These are phyloP conservation scores for Anthoceros angustus DNA, from an alignment of 225 moss, liverwort and hornwort species.

Conservation along the genomic window DNA sequence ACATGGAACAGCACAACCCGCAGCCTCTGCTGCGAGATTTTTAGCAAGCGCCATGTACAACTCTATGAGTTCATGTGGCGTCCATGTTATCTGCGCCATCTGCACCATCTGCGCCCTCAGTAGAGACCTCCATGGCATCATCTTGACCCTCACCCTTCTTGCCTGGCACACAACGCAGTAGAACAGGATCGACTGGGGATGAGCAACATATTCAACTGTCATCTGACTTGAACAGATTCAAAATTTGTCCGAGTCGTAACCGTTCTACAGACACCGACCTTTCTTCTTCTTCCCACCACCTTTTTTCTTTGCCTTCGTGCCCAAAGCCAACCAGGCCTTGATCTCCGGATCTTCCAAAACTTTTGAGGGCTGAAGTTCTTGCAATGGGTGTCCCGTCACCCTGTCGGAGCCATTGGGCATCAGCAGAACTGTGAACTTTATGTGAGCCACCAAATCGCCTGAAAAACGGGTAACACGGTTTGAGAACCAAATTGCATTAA, in stretches of 20 bases:
- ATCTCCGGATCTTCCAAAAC: conserved; percentile 75
- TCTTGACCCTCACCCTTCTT: conserved; percentile 60
- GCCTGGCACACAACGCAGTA: conserved; percentile 17
- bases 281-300: conserved; percentile 99
- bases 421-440: conserved; percentile 91
- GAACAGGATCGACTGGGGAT: background rate
- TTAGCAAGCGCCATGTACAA: conserved; percentile 7
- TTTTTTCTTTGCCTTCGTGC: conserved; percentile 98
- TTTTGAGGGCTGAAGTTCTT: conserved; percentile 66
- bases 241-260: background rate
- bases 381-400: conserved; percentile 69
- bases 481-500: background rate
- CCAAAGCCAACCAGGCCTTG: conserved; percentile 84
- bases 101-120: conserved; percentile 15
- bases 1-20: conserved; percentile 24
- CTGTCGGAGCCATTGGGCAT: conserved; percentile 99
- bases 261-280: conserved; percentile 21
- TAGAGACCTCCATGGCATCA: conserved; percentile 31
- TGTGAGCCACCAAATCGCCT: conserved; percentile 93
- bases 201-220: background rate
- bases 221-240: background rate
- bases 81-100: conserved; percentile 60
- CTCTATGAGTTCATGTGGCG: conserved; percentile 3
- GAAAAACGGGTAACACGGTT: background rate
- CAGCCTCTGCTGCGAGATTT: conserved; percentile 27